These are phyloP conservation scores for Geoglossum cookeanum DNA, from an alignment of 2,329 filamentous ascomycete genomes.

Conservation along the genomic window DNA sequence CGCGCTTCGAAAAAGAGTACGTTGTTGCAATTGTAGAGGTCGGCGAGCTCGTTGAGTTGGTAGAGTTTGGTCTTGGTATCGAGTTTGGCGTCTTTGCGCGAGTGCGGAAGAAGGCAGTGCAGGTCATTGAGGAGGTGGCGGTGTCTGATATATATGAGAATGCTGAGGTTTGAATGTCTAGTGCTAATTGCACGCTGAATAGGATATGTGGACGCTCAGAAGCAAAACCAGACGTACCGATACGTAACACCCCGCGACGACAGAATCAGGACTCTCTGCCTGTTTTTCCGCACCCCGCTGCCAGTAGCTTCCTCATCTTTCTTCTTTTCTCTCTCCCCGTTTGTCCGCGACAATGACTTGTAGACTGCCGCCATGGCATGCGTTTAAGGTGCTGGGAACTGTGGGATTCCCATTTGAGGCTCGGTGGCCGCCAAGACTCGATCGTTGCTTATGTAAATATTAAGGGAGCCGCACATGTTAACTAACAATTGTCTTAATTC, in stretches of 20 bases:
- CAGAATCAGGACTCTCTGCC: constrained; percentile 60
- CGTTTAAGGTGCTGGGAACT: background rate
- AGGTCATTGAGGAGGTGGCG: constrained; percentile 86
- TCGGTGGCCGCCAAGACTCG: background rate
- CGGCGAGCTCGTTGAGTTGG: constrained; percentile 56
- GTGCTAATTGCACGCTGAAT: background rate
- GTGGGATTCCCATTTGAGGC: background rate
- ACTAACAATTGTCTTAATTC: too few relatives aligned
- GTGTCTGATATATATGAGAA: constrained; percentile 37
- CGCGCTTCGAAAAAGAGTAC: constrained; percentile 88
- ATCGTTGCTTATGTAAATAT: too few relatives aligned
- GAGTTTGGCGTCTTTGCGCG: constrained; percentile 86
- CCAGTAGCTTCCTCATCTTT: constrained; percentile 14
- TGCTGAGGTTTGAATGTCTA: background rate
- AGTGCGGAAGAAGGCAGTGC: constrained; percentile 72
- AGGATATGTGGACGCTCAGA: background rate
- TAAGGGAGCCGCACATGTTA: too few relatives aligned
- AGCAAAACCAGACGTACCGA: constrained; percentile 30
- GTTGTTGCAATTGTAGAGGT: constrained; percentile 86
- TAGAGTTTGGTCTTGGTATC: constrained; percentile 84
- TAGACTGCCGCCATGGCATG: constrained; percentile 34
- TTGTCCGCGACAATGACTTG: constrained; percentile 30
- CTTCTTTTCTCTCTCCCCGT: constrained; percentile 14
- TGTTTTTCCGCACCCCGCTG: constrained; percentile 19
- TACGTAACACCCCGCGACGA: constrained; percentile 86